Conservation (phyloP, 1,139 yeast species). For the Yamadazyma membranifaciens region DNA sequence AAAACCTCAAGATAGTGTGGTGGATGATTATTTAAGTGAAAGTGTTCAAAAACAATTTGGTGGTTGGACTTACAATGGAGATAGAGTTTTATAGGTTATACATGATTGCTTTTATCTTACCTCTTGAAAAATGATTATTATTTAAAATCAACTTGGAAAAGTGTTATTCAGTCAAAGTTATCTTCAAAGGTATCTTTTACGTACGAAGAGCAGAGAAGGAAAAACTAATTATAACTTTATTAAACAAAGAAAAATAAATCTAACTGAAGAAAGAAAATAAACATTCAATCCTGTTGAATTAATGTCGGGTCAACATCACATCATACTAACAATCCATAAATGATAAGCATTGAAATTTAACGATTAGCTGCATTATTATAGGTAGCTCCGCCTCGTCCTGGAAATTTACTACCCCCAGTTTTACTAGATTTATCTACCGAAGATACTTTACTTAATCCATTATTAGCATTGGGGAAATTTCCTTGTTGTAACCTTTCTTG, state of each 20-base stretch:
- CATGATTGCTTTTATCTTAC: background rate
- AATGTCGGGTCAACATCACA: too few relatives aligned
- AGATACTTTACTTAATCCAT: background rate
- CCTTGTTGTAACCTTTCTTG: conserved; percentile 34
- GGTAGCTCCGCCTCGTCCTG: conserved; percentile 40
- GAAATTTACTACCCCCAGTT: conserved; percentile 31
- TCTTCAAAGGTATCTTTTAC: too few relatives aligned
- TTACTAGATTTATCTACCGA: conserved; percentile 9
- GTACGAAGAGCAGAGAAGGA: too few relatives aligned
- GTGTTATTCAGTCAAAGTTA: too few relatives aligned
- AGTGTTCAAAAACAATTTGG: conserved; percentile 96
- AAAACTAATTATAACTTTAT: too few relatives aligned
- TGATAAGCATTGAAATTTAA: background rate
- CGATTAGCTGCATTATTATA: conserved; percentile 37
- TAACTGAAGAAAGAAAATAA: background rate
- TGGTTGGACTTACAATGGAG: conserved; percentile 96
- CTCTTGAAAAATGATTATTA: too few relatives aligned
- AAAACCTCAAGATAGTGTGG: conserved; percentile 93
- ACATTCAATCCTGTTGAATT: background rate
- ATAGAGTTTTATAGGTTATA: conserved; percentile 17
- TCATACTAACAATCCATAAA: too few relatives aligned
- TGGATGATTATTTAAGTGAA: conserved; percentile 84
- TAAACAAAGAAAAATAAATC: too few relatives aligned
- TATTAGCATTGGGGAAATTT: conserved; percentile 25
- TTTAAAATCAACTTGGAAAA: too few relatives aligned